phyloP scores from a whole-genome alignment of 139 green algal genomes.

The Penium margaritaceum region DNA sequence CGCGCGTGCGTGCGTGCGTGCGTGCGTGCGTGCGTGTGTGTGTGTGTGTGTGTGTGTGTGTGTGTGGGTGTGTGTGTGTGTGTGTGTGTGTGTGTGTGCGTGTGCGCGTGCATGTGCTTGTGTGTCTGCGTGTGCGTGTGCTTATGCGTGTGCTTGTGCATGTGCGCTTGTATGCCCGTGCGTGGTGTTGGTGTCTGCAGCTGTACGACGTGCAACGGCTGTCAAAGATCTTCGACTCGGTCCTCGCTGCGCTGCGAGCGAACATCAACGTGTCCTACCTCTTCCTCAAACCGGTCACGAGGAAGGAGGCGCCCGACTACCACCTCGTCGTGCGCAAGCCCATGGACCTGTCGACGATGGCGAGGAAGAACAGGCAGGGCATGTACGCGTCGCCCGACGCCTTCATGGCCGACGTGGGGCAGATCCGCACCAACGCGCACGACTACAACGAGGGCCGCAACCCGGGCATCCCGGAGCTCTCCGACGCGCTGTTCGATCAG shows the following conservation, averaged over 20 bases:
- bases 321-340: constrained; percentile 59
- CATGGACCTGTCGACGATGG: constrained; percentile 73
- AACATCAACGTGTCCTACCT: constrained; percentile 12
- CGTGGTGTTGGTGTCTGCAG: too few species aligned
- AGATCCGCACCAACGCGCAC: constrained; percentile 6
- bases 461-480: constrained; percentile 1
- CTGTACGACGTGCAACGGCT: too few species aligned
- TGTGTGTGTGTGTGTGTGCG: too few species aligned
- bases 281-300: constrained; percentile 15
- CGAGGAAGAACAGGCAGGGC: constrained; percentile 46
- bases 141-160: too few species aligned
- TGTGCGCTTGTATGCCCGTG: too few species aligned
- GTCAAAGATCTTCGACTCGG: constrained; percentile 13
- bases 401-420: constrained; percentile 15
- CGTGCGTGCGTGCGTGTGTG: too few species aligned
- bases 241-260: not conserved
- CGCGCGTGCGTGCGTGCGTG: too few species aligned
- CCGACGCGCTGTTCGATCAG: too few species aligned
- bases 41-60: too few species aligned
- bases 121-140: too few species aligned
- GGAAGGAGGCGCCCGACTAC: constrained; percentile 55
- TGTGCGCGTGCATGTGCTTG: too few species aligned
- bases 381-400: constrained; percentile 2
- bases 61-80: too few species aligned
- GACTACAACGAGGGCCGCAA: constrained; percentile 14